Evolutionary conservation across 2,329 filamentous ascomycete species (phyloP).

Genomic region (Clathrospora elynae): DNA sequence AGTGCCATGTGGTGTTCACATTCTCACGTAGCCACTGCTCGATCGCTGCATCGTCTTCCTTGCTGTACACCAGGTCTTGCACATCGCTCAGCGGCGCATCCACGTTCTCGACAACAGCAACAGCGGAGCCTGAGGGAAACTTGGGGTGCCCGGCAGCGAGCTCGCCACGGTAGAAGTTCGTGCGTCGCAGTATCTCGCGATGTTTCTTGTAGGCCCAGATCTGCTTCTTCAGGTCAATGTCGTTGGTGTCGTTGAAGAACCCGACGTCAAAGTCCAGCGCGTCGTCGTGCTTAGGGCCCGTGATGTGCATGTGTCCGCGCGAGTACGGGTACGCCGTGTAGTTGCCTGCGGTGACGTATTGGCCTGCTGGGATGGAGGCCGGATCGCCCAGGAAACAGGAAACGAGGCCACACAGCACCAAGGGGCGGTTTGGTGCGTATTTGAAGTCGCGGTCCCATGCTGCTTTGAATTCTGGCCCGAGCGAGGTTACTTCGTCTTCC

Average conservation of each 20-base stretch:
- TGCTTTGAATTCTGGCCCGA: slow-evolving; percentile 60
- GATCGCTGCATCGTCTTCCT: slow-evolving; percentile 45
- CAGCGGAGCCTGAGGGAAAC: slow-evolving; percentile 29
- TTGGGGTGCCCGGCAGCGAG: slow-evolving; percentile 32
- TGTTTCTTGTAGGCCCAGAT: slow-evolving; percentile 69
- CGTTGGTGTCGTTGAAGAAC: slow-evolving; percentile 60
- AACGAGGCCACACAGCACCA: slow-evolving; percentile 54
- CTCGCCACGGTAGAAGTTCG: slow-evolving; percentile 55
- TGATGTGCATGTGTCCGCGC: slow-evolving; percentile 66
- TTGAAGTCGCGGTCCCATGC: slow-evolving; percentile 64
- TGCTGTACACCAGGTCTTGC: slow-evolving; percentile 27
- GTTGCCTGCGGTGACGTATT: slow-evolving; percentile 60
- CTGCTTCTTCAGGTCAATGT: slow-evolving; percentile 63
- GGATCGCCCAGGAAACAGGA: slow-evolving; percentile 40
- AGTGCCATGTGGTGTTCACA: slow-evolving; percentile 43
- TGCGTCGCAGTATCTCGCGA: slow-evolving; percentile 64
- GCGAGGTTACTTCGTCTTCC: slow-evolving; percentile 56
- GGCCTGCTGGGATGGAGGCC: slow-evolving; percentile 42
- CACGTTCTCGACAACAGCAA: slow-evolving; percentile 16
- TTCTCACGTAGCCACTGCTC: slow-evolving; percentile 50
- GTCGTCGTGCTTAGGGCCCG: slow-evolving; percentile 51
- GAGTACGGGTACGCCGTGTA: slow-evolving; percentile 67
- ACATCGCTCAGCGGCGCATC: slow-evolving; percentile 16
- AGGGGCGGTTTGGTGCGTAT: slow-evolving; percentile 52
- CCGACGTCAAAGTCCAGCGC: slow-evolving; percentile 63